Evolutionary conservation across 345 rosid species (phyloP).

Genomic region (Populus deltoides): DNA sequence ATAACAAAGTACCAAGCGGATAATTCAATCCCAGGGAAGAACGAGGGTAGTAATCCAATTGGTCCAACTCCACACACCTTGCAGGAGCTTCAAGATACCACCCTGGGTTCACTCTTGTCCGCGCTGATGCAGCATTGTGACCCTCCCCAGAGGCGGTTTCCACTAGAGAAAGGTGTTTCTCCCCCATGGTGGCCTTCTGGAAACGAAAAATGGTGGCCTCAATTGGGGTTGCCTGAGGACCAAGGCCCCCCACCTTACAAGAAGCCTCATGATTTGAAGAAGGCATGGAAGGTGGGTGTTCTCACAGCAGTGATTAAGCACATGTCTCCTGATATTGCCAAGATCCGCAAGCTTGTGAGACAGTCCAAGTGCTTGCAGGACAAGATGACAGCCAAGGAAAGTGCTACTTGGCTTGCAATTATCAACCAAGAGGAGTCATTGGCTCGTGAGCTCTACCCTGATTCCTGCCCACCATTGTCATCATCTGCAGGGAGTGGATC

Average conservation of each 20-base stretch:
- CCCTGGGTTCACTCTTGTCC: slow-evolving; percentile 84
- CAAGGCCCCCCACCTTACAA: slow-evolving; percentile 87
- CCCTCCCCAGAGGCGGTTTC: slow-evolving; percentile 90
- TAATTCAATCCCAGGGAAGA: slow-evolving; percentile 48
- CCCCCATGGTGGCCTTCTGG: slow-evolving; percentile 99
- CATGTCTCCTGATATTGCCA: slow-evolving; percentile 68
- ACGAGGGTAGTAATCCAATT: slow-evolving; percentile 41
- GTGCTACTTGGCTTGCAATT: slow-evolving; percentile 84
- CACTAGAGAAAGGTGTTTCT: slow-evolving; percentile 72
- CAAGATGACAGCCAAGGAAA: slow-evolving; percentile 92
- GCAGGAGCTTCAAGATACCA: slow-evolving; percentile 96
- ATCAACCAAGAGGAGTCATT: slow-evolving; percentile 68
- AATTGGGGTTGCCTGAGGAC: slow-evolving; percentile 61
- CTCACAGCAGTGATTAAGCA: slow-evolving; percentile 81
- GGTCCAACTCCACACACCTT: slow-evolving; percentile 71
- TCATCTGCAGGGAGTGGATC: slow-evolving; percentile 48
- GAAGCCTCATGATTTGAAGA: slow-evolving; percentile 97
- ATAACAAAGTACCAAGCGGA: slow-evolving; percentile 71
- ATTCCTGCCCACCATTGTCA: slow-evolving; percentile 53
- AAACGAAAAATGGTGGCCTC: slow-evolving; percentile 89
- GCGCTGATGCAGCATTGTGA: slow-evolving; percentile 85
- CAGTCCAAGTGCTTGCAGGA: slow-evolving; percentile 89
- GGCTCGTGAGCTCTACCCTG: slow-evolving; percentile 53
- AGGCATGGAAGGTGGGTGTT: slow-evolving; percentile 92
- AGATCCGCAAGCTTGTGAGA: slow-evolving; percentile 76